phyloP scores from a whole-genome alignment of 305 asterid genomes.

The Fraxinus albicans region DNA sequence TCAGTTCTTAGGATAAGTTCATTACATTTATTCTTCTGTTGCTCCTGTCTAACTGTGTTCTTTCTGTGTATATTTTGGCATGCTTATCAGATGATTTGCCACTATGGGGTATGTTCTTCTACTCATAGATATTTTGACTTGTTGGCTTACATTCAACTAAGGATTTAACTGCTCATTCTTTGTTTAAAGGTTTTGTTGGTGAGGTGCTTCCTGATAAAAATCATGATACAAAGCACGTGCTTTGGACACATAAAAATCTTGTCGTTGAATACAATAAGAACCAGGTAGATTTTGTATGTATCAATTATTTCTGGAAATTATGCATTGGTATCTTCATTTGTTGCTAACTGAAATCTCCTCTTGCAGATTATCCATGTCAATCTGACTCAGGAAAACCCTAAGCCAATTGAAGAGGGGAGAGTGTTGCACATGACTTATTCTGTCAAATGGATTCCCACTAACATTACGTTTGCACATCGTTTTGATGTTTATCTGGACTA shows the following conservation, averaged over 20 bases:
- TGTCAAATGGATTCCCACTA: conserved; percentile 60
- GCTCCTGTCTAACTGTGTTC: conserved; percentile 33
- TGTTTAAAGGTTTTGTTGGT: conserved; percentile 70
- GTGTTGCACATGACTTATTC: conserved; percentile 67
- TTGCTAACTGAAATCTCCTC: conserved; percentile 16
- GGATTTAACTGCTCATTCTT: conserved; percentile 23
- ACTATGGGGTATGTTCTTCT: conserved; percentile 66
- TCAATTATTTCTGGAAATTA: background rate
- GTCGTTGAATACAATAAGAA: conserved; percentile 61
- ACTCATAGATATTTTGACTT: conserved; percentile 13
- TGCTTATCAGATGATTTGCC: conserved; percentile 79
- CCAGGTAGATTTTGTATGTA: conserved; percentile 39
- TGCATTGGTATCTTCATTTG: background rate
- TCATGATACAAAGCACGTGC: conserved; percentile 60
- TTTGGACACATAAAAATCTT: conserved; percentile 75
- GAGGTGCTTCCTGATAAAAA: conserved; percentile 69
- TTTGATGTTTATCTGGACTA: conserved; percentile 67
- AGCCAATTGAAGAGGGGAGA: conserved; percentile 67
- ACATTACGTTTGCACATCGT: conserved; percentile 63
- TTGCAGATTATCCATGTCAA: conserved; percentile 64
- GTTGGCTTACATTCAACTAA: conserved; percentile 13
- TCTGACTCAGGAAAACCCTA: conserved; percentile 56
- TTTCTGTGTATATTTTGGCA: conserved; percentile 24
- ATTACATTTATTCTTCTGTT: background rate
- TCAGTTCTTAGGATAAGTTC: background rate